These are phyloP conservation scores for Talaromyces sp. DNA, from an alignment of 2,329 filamentous ascomycete species.

Conservation along the genomic window DNA sequence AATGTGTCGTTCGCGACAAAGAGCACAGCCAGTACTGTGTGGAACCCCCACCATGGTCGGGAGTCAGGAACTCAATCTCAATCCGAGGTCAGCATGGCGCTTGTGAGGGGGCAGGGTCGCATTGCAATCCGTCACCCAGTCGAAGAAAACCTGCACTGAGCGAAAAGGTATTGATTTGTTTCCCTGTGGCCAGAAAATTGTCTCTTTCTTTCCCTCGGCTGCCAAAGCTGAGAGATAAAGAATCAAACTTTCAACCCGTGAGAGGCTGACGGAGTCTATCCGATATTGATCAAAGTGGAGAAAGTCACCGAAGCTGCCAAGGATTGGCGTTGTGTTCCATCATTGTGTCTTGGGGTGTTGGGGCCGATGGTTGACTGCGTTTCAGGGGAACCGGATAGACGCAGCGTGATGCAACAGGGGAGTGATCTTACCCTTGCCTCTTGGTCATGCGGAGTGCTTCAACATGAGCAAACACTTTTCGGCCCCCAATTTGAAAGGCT, in stretches of 20 bases:
- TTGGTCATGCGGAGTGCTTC: too few species aligned
- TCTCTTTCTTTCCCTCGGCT: not conserved
- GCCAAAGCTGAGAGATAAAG: not conserved
- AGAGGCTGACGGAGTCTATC: not conserved
- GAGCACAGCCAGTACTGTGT: constrained; percentile 45
- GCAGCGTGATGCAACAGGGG: not conserved
- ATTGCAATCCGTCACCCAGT: constrained; percentile 1
- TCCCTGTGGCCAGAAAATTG: not conserved
- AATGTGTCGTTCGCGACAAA: constrained; percentile 44
- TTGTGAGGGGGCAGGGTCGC: not conserved
- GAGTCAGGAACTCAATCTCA: constrained; percentile 6
- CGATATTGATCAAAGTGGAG: not conserved
- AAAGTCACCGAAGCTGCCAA: not conserved
- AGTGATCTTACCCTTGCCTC: too few species aligned
- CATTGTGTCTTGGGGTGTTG: not conserved
- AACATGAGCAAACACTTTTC: too few species aligned
- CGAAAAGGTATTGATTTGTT: too few species aligned
- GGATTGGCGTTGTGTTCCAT: not conserved
- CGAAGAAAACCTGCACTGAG: not conserved
- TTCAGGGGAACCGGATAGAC: not conserved
- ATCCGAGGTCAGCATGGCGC: constrained; percentile 7
- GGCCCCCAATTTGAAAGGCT: too few species aligned
- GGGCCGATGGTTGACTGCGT: not conserved
- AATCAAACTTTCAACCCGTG: not conserved
- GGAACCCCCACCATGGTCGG: constrained; percentile 45